Evolutionary conservation across 1,284 basidiomycete species (phyloP), one percentile per base, ranked within the genome.

Genomic region (Vanrija humicola): DNA sequence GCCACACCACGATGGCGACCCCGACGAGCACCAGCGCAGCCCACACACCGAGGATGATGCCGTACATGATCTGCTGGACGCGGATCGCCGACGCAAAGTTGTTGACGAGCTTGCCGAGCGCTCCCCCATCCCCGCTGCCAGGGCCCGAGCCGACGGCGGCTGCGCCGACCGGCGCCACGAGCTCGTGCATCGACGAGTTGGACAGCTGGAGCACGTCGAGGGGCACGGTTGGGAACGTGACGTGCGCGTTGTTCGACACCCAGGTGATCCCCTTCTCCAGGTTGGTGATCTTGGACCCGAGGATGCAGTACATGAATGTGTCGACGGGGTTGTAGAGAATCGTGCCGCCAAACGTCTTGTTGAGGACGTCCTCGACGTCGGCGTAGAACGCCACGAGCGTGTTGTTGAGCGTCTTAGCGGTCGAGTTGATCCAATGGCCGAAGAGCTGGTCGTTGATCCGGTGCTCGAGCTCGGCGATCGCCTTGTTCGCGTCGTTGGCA

Each of bases 231-330:
- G 89, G 86, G 50, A 97, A 82, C 62, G 88, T 79, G 61, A 96
- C 81, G 46, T 84, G 79, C 39, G 94, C 85, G 72, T 95, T 92
- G 62, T 92, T 80, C 65, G 94, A 87, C 58, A 98, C 80, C 83
- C 95, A 98, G 0, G 90, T 96, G 48, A 98, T 80, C 8, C 89
- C 93, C 19, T 84, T 82, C 74, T 94, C 89, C 64, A 98, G 82
- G 7, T 86, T 88, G 54, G 84, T 80, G 47, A 98, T 86, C 73
- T 98, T 98, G 57, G 83, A 83, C 6, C 94, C 93, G 61, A 98
- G 82, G 65, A 97, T 82, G 73, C 95, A 98, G 65, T 81, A 82
- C 64, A 95, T 79, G 69, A 97, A 96, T 53, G 88, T 89, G 65
- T 88, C 86, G n/a, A 89, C 83, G 0, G 90, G 89, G 10, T 80